Conservation (phyloP, 2,329 filamentous ascomycete species). For the Cercospora janseana region DNA sequence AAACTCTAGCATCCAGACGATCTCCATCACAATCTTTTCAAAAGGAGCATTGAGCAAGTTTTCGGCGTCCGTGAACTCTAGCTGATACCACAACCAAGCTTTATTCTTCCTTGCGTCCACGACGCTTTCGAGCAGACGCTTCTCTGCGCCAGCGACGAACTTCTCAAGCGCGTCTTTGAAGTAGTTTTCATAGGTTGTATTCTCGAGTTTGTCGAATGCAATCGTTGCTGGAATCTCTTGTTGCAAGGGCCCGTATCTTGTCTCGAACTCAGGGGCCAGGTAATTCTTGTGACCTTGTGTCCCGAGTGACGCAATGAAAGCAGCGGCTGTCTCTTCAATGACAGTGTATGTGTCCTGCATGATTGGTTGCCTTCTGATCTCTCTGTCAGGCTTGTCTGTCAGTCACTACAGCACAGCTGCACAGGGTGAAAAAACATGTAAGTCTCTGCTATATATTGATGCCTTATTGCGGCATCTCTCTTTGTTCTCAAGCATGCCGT, state of each 20-base stretch:
- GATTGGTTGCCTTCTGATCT: too few relatives aligned
- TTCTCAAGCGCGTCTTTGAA: conserved; percentile 8
- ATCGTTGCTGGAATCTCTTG: neutral
- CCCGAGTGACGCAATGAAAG: conserved; percentile 5
- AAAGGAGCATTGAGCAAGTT: conserved; percentile 1
- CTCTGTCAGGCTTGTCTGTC: too few relatives aligned
- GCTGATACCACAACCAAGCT: conserved; percentile 13
- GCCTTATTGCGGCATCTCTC: too few relatives aligned
- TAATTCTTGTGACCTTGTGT: neutral
- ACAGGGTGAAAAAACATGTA: too few relatives aligned
- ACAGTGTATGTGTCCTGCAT: conserved; percentile 11
- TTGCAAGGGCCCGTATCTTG: conserved; percentile 6
- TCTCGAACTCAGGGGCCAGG: neutral
- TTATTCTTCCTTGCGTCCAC: conserved; percentile 9
- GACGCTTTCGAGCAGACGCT: conserved; percentile 9
- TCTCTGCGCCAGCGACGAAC: conserved; percentile 2
- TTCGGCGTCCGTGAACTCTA: conserved; percentile 4
- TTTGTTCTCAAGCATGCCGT: too few relatives aligned
- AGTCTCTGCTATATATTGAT: too few relatives aligned
- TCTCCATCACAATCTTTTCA: conserved; percentile 13
- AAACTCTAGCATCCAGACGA: conserved; percentile 11
- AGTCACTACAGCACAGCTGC: neutral
- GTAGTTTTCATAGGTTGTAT: conserved; percentile 4
- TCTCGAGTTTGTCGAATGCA: conserved; percentile 2
- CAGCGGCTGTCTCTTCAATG: conserved; percentile 9